Evolutionary conservation across 306 rosid species (phyloP).

Genomic region (Acmispon strigosus): DNA sequence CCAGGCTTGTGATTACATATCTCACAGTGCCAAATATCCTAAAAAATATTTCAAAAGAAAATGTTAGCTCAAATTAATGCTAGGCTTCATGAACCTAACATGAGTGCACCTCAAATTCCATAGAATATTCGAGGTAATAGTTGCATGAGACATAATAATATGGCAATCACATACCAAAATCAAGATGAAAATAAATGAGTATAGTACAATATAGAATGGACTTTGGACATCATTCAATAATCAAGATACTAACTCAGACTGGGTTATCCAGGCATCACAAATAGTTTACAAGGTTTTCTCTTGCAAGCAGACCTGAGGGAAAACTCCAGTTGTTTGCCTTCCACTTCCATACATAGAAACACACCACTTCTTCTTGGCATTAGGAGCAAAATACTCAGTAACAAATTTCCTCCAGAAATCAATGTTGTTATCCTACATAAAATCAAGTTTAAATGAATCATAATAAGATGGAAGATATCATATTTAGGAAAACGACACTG

Average conservation of each 20-base stretch:
- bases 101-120: not conserved
- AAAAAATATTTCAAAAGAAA: constrained; percentile 27
- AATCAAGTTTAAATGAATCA: constrained; percentile 17
- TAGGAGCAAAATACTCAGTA: constrained; percentile 79
- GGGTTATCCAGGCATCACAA: constrained; percentile 22
- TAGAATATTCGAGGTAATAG: not conserved
- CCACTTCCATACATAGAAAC: constrained; percentile 97
- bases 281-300: constrained; percentile 20
- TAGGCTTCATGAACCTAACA: not conserved
- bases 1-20: constrained; percentile 94
- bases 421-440: constrained; percentile 74
- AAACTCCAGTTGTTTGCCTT: constrained; percentile 91
- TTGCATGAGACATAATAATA: not conserved
- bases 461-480: constrained; percentile 6
- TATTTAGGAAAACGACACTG: not conserved
- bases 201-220: not conserved
- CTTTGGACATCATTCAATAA: constrained; percentile 9
- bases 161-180: not conserved
- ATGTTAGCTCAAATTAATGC: constrained; percentile 7
- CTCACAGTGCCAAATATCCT: constrained; percentile 93
- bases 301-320: constrained; percentile 79
- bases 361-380: constrained; percentile 98
- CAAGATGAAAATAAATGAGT: constrained; percentile 10
- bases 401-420: constrained; percentile 99
- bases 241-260: constrained; percentile 27